Percentiles rank a stretch among this genome's conserved stretches.
phyloP scores from a whole-genome alignment of 202 grass and related monocot species.

The Saccharum hybrid region DNA sequence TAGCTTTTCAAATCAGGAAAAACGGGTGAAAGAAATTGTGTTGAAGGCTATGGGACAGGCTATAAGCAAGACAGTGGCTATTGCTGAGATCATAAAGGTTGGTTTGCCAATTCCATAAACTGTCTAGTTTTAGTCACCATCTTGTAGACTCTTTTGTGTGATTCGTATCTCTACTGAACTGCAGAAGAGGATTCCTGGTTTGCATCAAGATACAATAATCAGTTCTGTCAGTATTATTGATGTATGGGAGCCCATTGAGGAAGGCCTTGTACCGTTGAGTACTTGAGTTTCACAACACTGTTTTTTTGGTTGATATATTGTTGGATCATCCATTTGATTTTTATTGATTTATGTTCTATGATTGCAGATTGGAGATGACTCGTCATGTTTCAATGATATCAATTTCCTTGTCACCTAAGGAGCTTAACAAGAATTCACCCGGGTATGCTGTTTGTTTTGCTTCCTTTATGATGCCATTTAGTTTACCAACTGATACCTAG shows the following conservation, averaged over 20 bases:
- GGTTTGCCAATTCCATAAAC: not conserved
- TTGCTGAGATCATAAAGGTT: slow-evolving; percentile 97
- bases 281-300: slow-evolving; percentile 62
- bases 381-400: slow-evolving; percentile 99
- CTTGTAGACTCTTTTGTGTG: not conserved
- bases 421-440: slow-evolving; percentile 69
- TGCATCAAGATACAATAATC: slow-evolving; percentile 91
- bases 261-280: slow-evolving; percentile 99
- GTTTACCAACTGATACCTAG: not conserved
- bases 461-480: not conserved
- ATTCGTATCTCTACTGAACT: slow-evolving; percentile 28
- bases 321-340: not conserved
- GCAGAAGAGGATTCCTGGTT: slow-evolving; percentile 92
- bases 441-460: slow-evolving; percentile 59
- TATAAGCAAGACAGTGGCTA: slow-evolving; percentile 95
- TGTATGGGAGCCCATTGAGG: slow-evolving; percentile 98
- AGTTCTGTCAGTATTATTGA: slow-evolving; percentile 97
- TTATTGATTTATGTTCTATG: slow-evolving; percentile 28
- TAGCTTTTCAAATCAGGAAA: slow-evolving; percentile 66
- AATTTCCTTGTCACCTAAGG: slow-evolving; percentile 75
- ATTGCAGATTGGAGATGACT: slow-evolving; percentile 90
- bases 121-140: slow-evolving; percentile 10
- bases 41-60: slow-evolving; percentile 98
- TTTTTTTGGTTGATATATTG: slow-evolving; percentile 28
- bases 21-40: slow-evolving; percentile 79